phyloP scores from a whole-genome alignment of 768 basidiomycete genomes.

The Rhodotorula graminis region DNA sequence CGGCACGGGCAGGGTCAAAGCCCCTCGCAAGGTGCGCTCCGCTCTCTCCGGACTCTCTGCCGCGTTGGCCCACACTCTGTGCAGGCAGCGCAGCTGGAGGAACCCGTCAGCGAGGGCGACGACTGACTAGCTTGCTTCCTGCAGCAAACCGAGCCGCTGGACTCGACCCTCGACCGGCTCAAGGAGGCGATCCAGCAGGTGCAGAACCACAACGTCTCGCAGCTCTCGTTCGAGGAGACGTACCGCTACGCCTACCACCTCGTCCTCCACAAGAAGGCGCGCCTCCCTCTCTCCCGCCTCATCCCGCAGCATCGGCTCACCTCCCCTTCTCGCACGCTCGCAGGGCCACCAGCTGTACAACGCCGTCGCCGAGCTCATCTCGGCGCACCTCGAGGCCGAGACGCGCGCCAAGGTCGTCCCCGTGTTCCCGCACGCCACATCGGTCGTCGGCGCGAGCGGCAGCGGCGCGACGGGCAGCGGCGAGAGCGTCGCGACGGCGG shows the following conservation, averaged over 20 bases:
- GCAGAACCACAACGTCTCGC: conserved; percentile 84
- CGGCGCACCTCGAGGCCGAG: conserved; percentile 74
- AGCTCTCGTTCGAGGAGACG: conserved; percentile 85
- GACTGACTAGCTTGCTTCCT: too few relatives aligned
- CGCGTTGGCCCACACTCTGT: not conserved
- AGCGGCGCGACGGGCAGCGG: conserved; percentile 4
- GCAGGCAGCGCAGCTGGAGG: not conserved
- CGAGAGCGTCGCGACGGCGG: conserved; percentile 44
- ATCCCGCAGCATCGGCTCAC: not conserved
- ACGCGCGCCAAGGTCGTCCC: conserved; percentile 72
- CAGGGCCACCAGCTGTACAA: conserved; percentile 79
- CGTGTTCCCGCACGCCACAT: conserved; percentile 65
- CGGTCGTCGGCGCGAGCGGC: conserved; percentile 37
- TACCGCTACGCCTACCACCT: conserved; percentile 92
- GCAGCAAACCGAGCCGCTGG: conserved; percentile 52
- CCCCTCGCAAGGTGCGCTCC: conserved; percentile 23
- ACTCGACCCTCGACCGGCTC: conserved; percentile 76
- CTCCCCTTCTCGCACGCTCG: not conserved
- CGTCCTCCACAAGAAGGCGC: conserved; percentile 65
- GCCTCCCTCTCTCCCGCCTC: not conserved
- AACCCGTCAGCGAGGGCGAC: too few relatives aligned
- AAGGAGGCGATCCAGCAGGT: conserved; percentile 86
- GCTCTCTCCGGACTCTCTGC: too few relatives aligned
- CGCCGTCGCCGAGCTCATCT: conserved; percentile 71
- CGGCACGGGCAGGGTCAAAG: conserved; percentile 23